These are phyloP conservation scores for Osmanthus fragrans DNA, from an alignment of 257 asterid genomes.

Conservation along the genomic window DNA sequence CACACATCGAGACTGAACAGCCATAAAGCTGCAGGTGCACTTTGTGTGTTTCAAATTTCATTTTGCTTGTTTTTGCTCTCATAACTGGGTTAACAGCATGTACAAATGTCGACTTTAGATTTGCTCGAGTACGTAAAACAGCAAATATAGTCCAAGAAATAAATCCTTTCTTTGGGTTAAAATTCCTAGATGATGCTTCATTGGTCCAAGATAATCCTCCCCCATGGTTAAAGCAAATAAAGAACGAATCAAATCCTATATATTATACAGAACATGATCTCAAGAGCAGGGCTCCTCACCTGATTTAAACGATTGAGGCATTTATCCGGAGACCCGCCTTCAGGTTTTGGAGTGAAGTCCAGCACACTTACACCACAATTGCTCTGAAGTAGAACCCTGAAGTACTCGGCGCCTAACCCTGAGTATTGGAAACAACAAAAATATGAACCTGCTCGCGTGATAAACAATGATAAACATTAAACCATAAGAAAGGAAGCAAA, in stretches of 20 bases:
- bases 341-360: conserved; percentile 82
- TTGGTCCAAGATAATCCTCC: not conserved
- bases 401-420: conserved; percentile 87
- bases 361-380: conserved; percentile 92
- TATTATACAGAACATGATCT: not conserved
- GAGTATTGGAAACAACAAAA: conserved; percentile 7
- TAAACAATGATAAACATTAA: not conserved
- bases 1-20: not conserved
- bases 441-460: not conserved
- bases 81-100: not conserved
- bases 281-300: conserved; percentile 37
- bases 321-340: conserved; percentile 55
- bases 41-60: not conserved
- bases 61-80: not conserved
- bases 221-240: not conserved
- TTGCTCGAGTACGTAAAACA: not conserved
- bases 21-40: not conserved
- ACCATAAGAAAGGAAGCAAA: not conserved
- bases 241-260: not conserved
- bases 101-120: no score
- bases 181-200: not conserved
- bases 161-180: not conserved
- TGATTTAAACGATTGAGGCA: conserved; percentile 92
- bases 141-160: not conserved
- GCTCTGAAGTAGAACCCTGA: conserved; percentile 88